Conservation (phyloP, 257 asterid species). For the Solanum corneliomulleri region DNA sequence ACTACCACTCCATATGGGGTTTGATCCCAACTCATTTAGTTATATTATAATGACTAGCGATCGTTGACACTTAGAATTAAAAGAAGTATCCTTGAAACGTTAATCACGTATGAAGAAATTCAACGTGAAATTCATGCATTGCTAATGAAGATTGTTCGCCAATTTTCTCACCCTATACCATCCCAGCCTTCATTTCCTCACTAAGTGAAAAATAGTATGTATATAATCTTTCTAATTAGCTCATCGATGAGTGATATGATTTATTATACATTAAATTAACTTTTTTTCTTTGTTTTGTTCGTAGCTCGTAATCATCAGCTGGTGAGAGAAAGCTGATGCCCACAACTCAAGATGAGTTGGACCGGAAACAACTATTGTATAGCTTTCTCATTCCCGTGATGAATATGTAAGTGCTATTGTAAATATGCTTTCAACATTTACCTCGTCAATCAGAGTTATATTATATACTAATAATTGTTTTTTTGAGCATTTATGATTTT, state of each 20-base stretch:
- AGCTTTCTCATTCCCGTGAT: constrained; percentile 77
- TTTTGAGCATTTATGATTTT: neutral
- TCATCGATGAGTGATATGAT: neutral
- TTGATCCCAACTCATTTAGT: too few relatives aligned
- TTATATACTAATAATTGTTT: too few relatives aligned
- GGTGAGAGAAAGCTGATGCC: constrained; percentile 89
- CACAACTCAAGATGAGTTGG: constrained; percentile 54
- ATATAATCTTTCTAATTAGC: neutral
- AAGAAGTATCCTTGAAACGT: too few relatives aligned
- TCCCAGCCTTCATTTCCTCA: constrained; percentile 73
- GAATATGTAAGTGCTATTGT: constrained; percentile 42
- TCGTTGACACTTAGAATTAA: too few relatives aligned
- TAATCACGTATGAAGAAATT: constrained; percentile 46
- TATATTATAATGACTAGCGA: too few relatives aligned
- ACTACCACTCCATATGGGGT: too few relatives aligned
- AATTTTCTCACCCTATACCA: constrained; percentile 34
- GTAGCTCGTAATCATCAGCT: constrained; percentile 75
- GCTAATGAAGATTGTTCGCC: constrained; percentile 73
- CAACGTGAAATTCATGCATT: constrained; percentile 59
- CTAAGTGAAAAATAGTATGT: constrained; percentile 26
- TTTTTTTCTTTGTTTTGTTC: neutral
- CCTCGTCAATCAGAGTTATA: too few relatives aligned
- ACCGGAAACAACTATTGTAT: constrained; percentile 52
- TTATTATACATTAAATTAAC: neutral
- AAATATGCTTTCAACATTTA: neutral